phyloP scores from a whole-genome alignment of 306 rosid species.

The Cucurbita maxima region DNA sequence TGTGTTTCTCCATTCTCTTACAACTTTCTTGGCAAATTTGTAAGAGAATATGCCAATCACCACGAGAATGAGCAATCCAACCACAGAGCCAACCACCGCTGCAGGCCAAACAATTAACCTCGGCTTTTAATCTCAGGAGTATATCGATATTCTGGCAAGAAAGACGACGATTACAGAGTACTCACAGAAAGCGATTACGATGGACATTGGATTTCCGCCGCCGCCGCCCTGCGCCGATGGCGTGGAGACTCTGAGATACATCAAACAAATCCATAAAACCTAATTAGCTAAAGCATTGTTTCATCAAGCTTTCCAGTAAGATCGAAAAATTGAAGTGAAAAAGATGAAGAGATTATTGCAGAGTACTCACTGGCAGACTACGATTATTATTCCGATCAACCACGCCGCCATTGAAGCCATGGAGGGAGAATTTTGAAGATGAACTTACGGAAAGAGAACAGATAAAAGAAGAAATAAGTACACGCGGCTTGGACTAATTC shows the following conservation, averaged over 20 bases:
- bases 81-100: not conserved
- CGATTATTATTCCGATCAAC: not conserved
- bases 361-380: not conserved
- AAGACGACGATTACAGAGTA: not conserved
- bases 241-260: not conserved
- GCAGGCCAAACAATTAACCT: not conserved
- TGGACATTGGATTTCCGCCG: not conserved
- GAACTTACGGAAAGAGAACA: no score
- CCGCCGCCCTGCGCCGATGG: slow-evolving; percentile 1
- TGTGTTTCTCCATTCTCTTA: not conserved
- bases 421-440: not conserved
- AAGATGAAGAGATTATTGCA: not conserved
- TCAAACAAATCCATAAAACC: not conserved
- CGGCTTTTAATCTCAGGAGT: not conserved
- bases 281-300: not conserved
- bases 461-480: no score
- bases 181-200: not conserved
- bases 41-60: not conserved
- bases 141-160: not conserved
- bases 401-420: not conserved
- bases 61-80: not conserved
- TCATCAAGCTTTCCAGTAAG: not conserved
- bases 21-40: not conserved
- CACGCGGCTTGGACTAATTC: not conserved
- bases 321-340: not conserved